A percentile compares a stretch with the other conserved stretches of the same genome.
phyloP scores from a whole-genome alignment of 1,284 basidiomycete species.

The Moesziomyces sp. region DNA sequence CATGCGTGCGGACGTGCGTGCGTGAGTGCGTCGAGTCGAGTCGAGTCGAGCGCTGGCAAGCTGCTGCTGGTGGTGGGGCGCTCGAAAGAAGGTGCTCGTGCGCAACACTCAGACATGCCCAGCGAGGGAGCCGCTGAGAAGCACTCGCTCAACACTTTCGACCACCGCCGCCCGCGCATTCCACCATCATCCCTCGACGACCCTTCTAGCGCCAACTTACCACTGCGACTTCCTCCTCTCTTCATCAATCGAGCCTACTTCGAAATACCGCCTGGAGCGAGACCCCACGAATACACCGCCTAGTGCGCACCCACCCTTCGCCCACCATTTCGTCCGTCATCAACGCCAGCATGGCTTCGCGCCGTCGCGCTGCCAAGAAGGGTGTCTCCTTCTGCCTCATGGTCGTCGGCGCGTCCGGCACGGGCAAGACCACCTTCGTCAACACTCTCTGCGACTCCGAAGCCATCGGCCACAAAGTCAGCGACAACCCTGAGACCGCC shows the following conservation, averaged over 20 bases:
- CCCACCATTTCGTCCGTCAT: conserved; percentile 41
- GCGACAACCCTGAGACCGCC: conserved; percentile 86
- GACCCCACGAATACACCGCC: not conserved
- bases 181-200: too few species aligned
- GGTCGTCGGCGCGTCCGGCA: conserved; percentile 67
- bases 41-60: too few species aligned
- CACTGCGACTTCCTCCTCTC: not conserved
- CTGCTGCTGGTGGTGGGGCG: too few species aligned
- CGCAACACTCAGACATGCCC: conserved; percentile 35
- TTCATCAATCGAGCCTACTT: not conserved
- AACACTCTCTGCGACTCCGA: conserved; percentile 69
- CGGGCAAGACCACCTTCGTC: conserved; percentile 66
- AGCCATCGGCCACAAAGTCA: conserved; percentile 77
- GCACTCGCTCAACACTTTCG: not conserved
- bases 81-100: conserved; percentile 36
- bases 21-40: not conserved
- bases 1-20: not conserved
- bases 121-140: not conserved
- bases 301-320: not conserved
- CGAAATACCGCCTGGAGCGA: too few species aligned
- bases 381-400: conserved; percentile 68
- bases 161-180: too few species aligned
- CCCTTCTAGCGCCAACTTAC: too few species aligned
- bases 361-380: conserved; percentile 66
- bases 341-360: conserved; percentile 54